Percentiles rank a stretch among this genome's conserved stretches.
These are phyloP conservation scores for Crepidotus variabilis DNA, from an alignment of 768 basidiomycete genomes.

Conservation along the genomic window DNA sequence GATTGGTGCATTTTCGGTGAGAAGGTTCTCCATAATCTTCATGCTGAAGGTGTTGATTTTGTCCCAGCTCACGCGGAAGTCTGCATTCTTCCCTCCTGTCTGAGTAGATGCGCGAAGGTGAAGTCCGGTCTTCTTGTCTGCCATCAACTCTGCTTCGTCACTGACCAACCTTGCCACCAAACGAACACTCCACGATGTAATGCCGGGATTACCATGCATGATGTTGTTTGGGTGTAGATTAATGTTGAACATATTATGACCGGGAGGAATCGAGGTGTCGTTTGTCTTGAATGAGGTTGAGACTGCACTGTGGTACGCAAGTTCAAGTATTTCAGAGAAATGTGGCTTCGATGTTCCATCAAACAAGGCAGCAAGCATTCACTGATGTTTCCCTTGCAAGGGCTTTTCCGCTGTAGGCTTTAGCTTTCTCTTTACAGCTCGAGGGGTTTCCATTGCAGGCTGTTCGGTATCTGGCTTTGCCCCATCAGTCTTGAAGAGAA, in stretches of 20 bases:
- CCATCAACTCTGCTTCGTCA: constrained; percentile 4
- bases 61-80: constrained; percentile 4
- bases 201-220: not conserved
- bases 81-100: not conserved
- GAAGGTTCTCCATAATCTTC: not conserved
- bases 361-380: constrained; percentile 4
- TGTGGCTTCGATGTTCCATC: constrained; percentile 11
- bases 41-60: constrained; percentile 2
- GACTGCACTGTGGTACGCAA: constrained; percentile 5
- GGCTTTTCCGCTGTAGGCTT: not conserved
- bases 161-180: not conserved
- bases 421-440: no score
- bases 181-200: not conserved
- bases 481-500: not conserved
- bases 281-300: not conserved
- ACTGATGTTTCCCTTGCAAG: not conserved
- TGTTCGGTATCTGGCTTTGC: no score
- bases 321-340: constrained; percentile 9
- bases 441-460: no score
- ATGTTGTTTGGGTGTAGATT: not conserved
- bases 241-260: not conserved
- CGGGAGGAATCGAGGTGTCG: not conserved
- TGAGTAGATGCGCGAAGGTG: not conserved
- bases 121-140: not conserved
- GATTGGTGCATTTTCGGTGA: constrained; percentile 1